Evolutionary conservation across 306 rosid genomes (phyloP), one percentile per base, ranked within the genome.

Genomic region (Bauhinia variegata): DNA sequence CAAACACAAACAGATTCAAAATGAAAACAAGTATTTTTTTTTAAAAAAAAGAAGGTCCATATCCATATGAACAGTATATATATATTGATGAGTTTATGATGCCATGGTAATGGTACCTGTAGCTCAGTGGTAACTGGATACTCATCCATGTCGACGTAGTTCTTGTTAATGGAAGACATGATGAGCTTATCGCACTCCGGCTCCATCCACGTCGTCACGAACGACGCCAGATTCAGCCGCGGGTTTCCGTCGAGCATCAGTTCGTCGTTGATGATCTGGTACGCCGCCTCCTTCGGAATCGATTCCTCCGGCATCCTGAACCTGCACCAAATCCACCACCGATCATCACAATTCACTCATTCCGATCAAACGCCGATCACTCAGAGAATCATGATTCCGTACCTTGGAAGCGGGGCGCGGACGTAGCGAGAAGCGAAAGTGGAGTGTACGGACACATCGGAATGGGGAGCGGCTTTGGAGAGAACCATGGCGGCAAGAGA

Each of bases 61-160:
- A n/a, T n/a, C n/a, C n/a, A n/a, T n/a, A n/a, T n/a, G n/a, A n/a
- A n/a, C n/a, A n/a, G n/a, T n/a, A n/a, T n/a, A n/a, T n/a, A n/a
- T n/a, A n/a, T n/a, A n/a, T n/a, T n/a, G n/a, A n/a, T n/a, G n/a
- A n/a, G n/a, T n/a, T n/a, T n/a, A n/a, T n/a, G n/a, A n/a, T n/a
- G n/a, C n/a, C n/a, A n/a, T n/a, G n/a, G n/a, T n/a, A n/a, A n/a
- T n/a, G n/a, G n/a, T 73, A 15, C 97, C 85, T 88, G 96, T 31
- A 91, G 88, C 33, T 91, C 97, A 18, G 97, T 91, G 74, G 97
- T 91, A 69, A 88, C 91, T 11, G 97, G 97, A 70, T 91, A 91
- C 70, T 91, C 97, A 6, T 91, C 97, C 97, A 88, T 88, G 76
- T 91, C 97, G 5, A 91, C 97, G 23, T 85, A 91, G 84, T 91